phyloP scores from a whole-genome alignment of 2,329 filamentous ascomycete genomes.

The Neophaeococcomyces mojaviensis region DNA sequence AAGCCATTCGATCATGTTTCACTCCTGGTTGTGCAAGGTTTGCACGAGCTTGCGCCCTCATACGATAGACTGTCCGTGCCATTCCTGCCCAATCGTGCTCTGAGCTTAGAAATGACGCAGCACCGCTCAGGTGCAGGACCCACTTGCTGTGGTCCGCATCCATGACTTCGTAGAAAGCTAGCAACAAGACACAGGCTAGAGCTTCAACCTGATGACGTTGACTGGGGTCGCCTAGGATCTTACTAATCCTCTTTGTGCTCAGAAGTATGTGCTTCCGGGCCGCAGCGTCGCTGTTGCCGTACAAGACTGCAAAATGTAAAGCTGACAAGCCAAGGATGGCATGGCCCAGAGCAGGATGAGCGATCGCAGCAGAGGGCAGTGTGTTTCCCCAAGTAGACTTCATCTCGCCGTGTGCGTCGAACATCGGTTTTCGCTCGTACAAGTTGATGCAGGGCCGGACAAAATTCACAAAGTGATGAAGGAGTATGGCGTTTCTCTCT shows the following conservation, averaged over 20 bases:
- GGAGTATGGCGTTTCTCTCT: conserved; percentile 4
- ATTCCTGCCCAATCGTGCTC: conserved; percentile 74
- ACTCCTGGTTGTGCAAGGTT: conserved; percentile 26
- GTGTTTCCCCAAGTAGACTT: conserved; percentile 61
- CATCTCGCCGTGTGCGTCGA: conserved; percentile 54
- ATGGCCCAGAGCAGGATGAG: conserved; percentile 79
- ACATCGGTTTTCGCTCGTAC: conserved; percentile 67
- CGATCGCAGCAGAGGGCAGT: conserved; percentile 73
- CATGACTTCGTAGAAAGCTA: conserved; percentile 92
- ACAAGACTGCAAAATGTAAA: conserved; percentile 78
- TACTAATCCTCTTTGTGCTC: conserved; percentile 68
- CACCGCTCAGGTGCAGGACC: conserved; percentile 85
- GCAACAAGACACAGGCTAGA: conserved; percentile 75
- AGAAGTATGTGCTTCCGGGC: conserved; percentile 90
- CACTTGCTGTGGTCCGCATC: conserved; percentile 91
- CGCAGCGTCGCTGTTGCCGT: conserved; percentile 64
- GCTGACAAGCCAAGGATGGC: conserved; percentile 82
- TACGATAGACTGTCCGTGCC: conserved; percentile 60
- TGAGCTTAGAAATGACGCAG: conserved; percentile 63
- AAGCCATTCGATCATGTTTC: conserved; percentile 10
- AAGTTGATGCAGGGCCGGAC: conserved; percentile 80
- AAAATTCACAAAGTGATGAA: conserved; percentile 79
- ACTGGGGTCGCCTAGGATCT: conserved; percentile 61
- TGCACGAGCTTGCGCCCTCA: conserved; percentile 47
- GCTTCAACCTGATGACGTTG: conserved; percentile 70